Conservation (phyloP, 2,329 filamentous ascomycete species). For the Zymoseptoria crescenta region DNA sequence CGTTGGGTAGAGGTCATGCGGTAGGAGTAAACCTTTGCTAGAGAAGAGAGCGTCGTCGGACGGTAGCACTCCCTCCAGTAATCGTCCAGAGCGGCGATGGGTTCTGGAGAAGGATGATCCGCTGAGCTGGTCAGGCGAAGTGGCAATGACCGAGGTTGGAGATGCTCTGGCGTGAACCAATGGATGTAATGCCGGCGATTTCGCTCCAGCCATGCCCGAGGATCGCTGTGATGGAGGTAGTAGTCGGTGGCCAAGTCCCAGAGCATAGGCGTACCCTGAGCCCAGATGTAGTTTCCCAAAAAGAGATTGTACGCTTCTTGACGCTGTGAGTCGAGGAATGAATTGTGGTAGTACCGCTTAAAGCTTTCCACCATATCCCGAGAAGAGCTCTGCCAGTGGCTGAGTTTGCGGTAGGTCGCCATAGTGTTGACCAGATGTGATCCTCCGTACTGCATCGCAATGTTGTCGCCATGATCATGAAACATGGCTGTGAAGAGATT, state of each 20-base stretch:
- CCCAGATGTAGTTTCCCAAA: constrained; percentile 88
- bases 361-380: constrained; percentile 99
- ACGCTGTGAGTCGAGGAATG: constrained; percentile 92
- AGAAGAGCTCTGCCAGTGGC: constrained; percentile 96
- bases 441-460: constrained; percentile 93
- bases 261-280: constrained; percentile 82
- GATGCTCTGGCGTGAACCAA: constrained; percentile 73
- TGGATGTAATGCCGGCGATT: constrained; percentile 65
- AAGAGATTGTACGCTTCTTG: constrained; percentile 98
- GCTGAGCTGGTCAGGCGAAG: constrained; percentile 23
- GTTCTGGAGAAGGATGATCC: constrained; percentile 4
- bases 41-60: constrained; percentile 76
- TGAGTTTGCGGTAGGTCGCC: constrained; percentile 98
- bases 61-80: constrained; percentile 98
- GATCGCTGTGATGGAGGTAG: constrained; percentile 86
- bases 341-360: constrained; percentile 98
- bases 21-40: constrained; percentile 85
- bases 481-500: constrained; percentile 96
- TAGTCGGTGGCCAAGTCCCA: constrained; percentile 96
- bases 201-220: constrained; percentile 61
- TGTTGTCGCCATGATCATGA: constrained; percentile 94
- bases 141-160: constrained; percentile 57
- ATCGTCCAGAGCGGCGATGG: constrained; percentile 66
- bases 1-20: constrained; percentile 85
- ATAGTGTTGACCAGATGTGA: constrained; percentile 98